Base-by-base conservation (phyloP, 371 early-diverging fungal species). In the Mortierella sp. region DNA sequence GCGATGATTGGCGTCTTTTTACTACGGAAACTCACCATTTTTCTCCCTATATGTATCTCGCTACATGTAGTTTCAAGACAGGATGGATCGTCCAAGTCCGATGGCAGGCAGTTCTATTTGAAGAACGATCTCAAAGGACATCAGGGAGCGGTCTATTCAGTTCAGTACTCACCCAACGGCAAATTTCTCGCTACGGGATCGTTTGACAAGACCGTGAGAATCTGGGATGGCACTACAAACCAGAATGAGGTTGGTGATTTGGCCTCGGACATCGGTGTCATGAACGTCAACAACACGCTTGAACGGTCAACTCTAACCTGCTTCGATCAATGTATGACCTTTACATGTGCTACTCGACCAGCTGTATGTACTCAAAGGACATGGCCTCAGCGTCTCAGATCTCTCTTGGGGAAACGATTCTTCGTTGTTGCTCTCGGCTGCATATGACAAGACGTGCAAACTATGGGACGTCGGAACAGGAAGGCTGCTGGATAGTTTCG, bases 181-280 rank as follows among this genome's bases (percentile, higher is more conserved):
- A 85, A 85, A 48, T 84, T 89, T 43, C 79, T 96, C 7, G 92
- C 94, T 0, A 92, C 95, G 0, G 96, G 96, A 2, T 92, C 93
- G 13, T 95, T 95, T 81, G 96, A 96, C 80, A 94, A 94, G 78
- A 92, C 95, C 7, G 91, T 95, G 25, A 84, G 94, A 52, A 86
- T 96, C 28, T 96, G 95, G 95, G 96, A 96, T 72, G 83, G 90
- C 9, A 78, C 83, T 22, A 82, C 85, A 8, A 84, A 85, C 3
- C 91, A 89, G 58, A 90, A 91, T 61, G 91, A 90, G 84, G 90
- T 91, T 68, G 24, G 58, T n/a, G 6, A 3, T 34, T 10, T 4
- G 34, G 10, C 34, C 34, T 34, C 10, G 34, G 34, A 34, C 34
- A 34, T 34, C 34, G 10, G 34, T 34, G 34, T 34, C 34, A 34